Percentiles rank a stretch among this genome's conserved stretches.
Conservation (phyloP, 805 yeast species). For the Saccharomycopsis sp. region DNA sequence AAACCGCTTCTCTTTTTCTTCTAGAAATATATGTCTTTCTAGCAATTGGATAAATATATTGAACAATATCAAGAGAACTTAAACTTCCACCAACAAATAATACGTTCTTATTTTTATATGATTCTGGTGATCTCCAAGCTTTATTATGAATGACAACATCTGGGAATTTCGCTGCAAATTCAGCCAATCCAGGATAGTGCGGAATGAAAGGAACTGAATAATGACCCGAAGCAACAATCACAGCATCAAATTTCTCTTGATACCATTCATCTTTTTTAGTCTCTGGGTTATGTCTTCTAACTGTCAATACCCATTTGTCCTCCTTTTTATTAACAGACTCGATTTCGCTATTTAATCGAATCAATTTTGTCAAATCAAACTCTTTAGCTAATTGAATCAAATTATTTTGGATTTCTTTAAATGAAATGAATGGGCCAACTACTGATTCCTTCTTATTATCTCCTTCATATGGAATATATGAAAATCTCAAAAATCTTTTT, state of each 20-base stretch:
- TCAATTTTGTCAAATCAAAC: slow-evolving; percentile 28
- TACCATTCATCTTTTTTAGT: slow-evolving; percentile 35
- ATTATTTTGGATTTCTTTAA: slow-evolving; percentile 29
- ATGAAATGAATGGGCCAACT: slow-evolving; percentile 34
- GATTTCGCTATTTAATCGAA: slow-evolving; percentile 36
- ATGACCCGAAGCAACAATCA: slow-evolving; percentile 54
- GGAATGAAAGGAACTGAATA: slow-evolving; percentile 53
- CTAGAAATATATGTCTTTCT: slow-evolving; percentile 19
- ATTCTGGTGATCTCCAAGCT: slow-evolving; percentile 33
- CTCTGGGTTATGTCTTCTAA: slow-evolving; percentile 20
- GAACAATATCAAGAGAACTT: slow-evolving; percentile 39
- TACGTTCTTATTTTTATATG: slow-evolving; percentile 35
- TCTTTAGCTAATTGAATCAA: slow-evolving; percentile 27
- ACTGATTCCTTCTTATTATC: slow-evolving; percentile 19
- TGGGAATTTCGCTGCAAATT: slow-evolving; percentile 35
- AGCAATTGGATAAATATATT: slow-evolving; percentile 28
- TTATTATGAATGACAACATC: slow-evolving; percentile 27
- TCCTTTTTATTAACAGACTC: slow-evolving; percentile 30
- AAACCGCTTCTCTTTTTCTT: slow-evolving; percentile 14
- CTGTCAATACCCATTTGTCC: slow-evolving; percentile 34
- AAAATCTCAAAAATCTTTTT: slow-evolving; percentile 30
- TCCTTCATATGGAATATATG: slow-evolving; percentile 22
- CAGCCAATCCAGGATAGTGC: slow-evolving; percentile 38
- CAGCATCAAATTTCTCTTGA: slow-evolving; percentile 44
- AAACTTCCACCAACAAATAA: slow-evolving; percentile 38